Percentiles rank a stretch among this genome's conserved stretches.
These are phyloP conservation scores for Coniochaeta pulveracea DNA, from an alignment of 2,329 filamentous ascomycete genomes.

Conservation along the genomic window DNA sequence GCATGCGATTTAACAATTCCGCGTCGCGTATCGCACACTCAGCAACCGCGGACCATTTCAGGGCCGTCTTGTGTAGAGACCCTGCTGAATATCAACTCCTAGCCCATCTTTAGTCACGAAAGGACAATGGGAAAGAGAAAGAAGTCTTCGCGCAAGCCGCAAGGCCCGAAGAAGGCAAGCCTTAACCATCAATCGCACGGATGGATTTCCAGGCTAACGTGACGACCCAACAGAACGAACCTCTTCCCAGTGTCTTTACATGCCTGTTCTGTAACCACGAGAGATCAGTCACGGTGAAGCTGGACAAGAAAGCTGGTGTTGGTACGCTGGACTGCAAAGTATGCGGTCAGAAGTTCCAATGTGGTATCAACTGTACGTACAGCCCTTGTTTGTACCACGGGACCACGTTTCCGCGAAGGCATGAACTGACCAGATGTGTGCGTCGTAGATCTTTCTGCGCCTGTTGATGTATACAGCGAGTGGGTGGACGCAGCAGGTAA, in stretches of 20 bases:
- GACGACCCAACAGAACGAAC: slow-evolving; percentile 43
- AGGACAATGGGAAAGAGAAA: slow-evolving; percentile 76
- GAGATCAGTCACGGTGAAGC: slow-evolving; percentile 77
- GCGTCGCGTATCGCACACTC: too few relatives aligned
- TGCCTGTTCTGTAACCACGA: slow-evolving; percentile 99
- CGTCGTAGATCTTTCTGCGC: slow-evolving; percentile 64
- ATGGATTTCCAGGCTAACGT: background rate
- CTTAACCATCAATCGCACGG: background rate
- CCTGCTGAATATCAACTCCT: too few relatives aligned
- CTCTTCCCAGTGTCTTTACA: slow-evolving; percentile 74
- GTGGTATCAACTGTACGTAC: slow-evolving; percentile 73
- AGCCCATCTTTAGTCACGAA: background rate
- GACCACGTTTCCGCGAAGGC: background rate
- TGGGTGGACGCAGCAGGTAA: slow-evolving; percentile 82
- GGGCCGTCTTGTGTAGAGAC: too few relatives aligned
- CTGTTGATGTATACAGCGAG: slow-evolving; percentile 93
- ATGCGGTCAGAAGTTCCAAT: slow-evolving; percentile 89
- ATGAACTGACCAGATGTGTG: slow-evolving; percentile 8
- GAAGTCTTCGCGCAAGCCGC: slow-evolving; percentile 75
- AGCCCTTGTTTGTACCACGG: background rate
- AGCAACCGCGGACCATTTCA: too few relatives aligned
- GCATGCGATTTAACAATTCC: too few relatives aligned
- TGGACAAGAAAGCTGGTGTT: slow-evolving; percentile 86
- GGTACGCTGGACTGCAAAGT: slow-evolving; percentile 83
- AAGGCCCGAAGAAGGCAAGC: slow-evolving; percentile 69